Percentiles rank a stretch among this genome's conserved stretches.
phyloP scores from a whole-genome alignment of 1,284 basidiomycete genomes.

The Grifola frondosa region DNA sequence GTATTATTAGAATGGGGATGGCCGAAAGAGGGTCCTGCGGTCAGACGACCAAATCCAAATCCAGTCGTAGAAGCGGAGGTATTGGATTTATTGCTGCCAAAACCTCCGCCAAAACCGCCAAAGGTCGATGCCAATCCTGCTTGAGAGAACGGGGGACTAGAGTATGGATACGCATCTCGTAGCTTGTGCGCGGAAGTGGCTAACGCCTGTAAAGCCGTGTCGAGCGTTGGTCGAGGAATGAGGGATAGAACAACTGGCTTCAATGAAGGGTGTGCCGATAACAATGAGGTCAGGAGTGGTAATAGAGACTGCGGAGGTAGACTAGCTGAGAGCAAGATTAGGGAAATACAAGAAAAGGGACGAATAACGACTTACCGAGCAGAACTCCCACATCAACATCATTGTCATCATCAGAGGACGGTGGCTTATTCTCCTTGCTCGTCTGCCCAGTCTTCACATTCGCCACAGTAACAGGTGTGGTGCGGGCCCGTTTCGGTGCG shows the following conservation, averaged over 20 bases:
- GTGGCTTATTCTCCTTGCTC: slow-evolving; percentile 46
- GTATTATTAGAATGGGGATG: slow-evolving; percentile 24
- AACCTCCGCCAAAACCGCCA: slow-evolving; percentile 21
- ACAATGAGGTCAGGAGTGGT: slow-evolving; percentile 65
- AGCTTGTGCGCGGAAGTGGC: slow-evolving; percentile 67
- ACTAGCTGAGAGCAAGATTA: slow-evolving; percentile 48
- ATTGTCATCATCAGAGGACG: slow-evolving; percentile 40
- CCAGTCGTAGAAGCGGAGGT: slow-evolving; percentile 37
- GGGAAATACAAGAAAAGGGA: no score
- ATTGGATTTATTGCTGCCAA: slow-evolving; percentile 18
- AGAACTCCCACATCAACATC: slow-evolving; percentile 78
- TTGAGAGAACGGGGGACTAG: slow-evolving; percentile 45
- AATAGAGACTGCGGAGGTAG: slow-evolving; percentile 71
- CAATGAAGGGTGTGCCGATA: slow-evolving; percentile 63
- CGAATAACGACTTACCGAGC: slow-evolving; percentile 58
- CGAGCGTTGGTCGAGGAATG: slow-evolving; percentile 76
- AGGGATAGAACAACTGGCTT: slow-evolving; percentile 68
- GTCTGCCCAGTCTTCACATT: slow-evolving; percentile 23
- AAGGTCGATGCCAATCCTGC: slow-evolving; percentile 24
- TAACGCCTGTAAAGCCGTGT: slow-evolving; percentile 68
- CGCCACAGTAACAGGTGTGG: slow-evolving; percentile 34
- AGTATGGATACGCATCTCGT: slow-evolving; percentile 79
- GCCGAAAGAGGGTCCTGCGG: slow-evolving; percentile 30
- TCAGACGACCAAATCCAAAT: slow-evolving; percentile 44
- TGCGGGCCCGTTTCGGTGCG: slow-evolving; percentile 64